phyloP scores from a whole-genome alignment of 1,284 basidiomycete genomes.

The Sporisorium graminicola region DNA sequence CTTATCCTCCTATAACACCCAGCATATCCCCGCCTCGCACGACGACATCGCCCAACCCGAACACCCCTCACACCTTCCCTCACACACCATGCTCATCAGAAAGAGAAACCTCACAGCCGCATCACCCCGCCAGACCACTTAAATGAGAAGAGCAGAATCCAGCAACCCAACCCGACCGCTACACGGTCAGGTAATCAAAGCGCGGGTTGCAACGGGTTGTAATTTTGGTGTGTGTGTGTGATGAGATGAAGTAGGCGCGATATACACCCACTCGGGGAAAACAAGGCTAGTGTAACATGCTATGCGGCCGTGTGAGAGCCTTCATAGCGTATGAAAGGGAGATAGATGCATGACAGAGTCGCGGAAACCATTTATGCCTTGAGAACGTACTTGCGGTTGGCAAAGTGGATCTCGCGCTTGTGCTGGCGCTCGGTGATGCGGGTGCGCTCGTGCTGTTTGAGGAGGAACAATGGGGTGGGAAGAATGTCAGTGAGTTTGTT shows the following conservation, averaged over 20 bases:
- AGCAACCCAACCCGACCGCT: too few relatives aligned
- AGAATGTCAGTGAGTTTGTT: slow-evolving; percentile 13
- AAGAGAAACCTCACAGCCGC: too few relatives aligned
- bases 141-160: too few relatives aligned
- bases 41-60: too few relatives aligned
- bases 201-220: too few relatives aligned
- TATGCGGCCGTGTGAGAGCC: not conserved
- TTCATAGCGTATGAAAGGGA: not conserved
- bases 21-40: too few relatives aligned
- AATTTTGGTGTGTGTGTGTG: not conserved
- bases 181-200: too few relatives aligned
- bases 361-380: slow-evolving; percentile 64
- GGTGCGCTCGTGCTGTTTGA: slow-evolving; percentile 63
- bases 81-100: too few relatives aligned
- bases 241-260: not conserved
- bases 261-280: too few relatives aligned
- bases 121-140: too few relatives aligned
- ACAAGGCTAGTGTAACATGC: slow-evolving; percentile 14
- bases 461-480: not conserved
- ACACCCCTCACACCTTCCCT: too few relatives aligned
- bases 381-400: slow-evolving; percentile 66
- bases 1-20: too few relatives aligned
- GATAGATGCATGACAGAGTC: not conserved
- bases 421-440: slow-evolving; percentile 67
- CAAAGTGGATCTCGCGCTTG: slow-evolving; percentile 69